Base-by-base conservation (phyloP, 1,139 yeast species). In the Zygoascus meyerae region DNA sequence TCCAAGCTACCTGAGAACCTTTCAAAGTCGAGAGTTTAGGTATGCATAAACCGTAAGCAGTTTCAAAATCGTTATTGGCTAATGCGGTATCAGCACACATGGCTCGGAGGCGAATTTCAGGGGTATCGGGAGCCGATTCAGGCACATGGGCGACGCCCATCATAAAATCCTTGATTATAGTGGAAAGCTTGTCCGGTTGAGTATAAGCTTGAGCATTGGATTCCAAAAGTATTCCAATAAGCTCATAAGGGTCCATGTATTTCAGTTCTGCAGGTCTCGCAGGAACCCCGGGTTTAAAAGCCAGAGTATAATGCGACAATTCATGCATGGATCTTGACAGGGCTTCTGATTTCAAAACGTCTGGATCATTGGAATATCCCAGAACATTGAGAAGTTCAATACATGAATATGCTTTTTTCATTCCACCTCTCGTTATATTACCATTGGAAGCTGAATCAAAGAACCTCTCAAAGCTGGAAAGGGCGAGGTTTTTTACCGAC, bases 81-180 rank as follows among this genome's bases (percentile, higher is more conserved):
- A 79, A 65, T 0, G 83, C 76, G 7, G 79, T 68, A 51, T 79
- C 81, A 26, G 77, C 74, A 52, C 81, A 75, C 48, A 77, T 75
- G 4, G 75, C 69, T 45, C 73, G 67, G n/a, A 76, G 62, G 42
- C 69, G 67, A 29, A 69, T 63, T 47, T 68, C 68, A 45, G 61
- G 59, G 28, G 57, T 52, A 5, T 51, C 55, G 40, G 53, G 38
- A 16, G 36, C 45, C 21, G 48, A 41, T n/a, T 45, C 43, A 12
- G 40, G 21, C 10, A 47, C 53, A 35, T 50, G 50, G 18, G 47
- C 37, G 18, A 47, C 48, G 10, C 60, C 62, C 26, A 45, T 42
- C 7, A 52, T 46, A 45, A 62, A 45, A 14, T 54, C 48, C 10
- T 38, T 35, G 2, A 66, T 59, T 15, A 64, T 55, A 1, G 38